Evolutionary conservation across 495 filamentous ascomycete species (phyloP).

Genomic region (Neurospora intermedia): DNA sequence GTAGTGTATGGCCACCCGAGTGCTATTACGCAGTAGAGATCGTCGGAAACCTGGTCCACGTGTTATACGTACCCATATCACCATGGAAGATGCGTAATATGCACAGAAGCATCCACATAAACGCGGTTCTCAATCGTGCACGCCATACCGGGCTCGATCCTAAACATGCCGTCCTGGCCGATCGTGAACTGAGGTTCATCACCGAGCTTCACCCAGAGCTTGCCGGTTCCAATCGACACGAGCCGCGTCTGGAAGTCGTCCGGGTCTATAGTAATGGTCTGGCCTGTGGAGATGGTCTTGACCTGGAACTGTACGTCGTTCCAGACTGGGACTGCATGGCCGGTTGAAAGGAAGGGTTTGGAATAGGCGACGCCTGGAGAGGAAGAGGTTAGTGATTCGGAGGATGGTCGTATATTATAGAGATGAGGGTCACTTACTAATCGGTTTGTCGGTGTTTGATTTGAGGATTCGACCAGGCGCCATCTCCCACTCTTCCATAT

Average conservation of each 20-base stretch:
- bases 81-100: constrained; percentile 14
- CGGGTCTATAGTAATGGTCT: constrained; percentile 9
- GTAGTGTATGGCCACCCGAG: too few species aligned
- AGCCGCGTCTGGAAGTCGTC: constrained; percentile 15
- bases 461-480: constrained; percentile 21
- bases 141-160: constrained; percentile 12
- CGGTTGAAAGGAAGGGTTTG: constrained; percentile 24
- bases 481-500: constrained; percentile 31
- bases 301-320: constrained; percentile 26
- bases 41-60: too few species aligned
- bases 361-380: constrained; percentile 22
- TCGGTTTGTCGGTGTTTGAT: not conserved
- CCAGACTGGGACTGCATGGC: constrained; percentile 15
- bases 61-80: too few species aligned
- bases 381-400: not conserved
- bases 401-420: not conserved
- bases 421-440: not conserved
- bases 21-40: too few species aligned
- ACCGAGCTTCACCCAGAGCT: constrained; percentile 20
- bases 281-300: constrained; percentile 20
- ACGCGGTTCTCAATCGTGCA: constrained; percentile 22
- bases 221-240: constrained; percentile 26
- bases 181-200: constrained; percentile 23
- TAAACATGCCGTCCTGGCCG: constrained; percentile 26
- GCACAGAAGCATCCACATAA: constrained; percentile 27